A percentile compares a stretch with the other conserved stretches of the same genome.
phyloP scores from a whole-genome alignment of 768 basidiomycete genomes.

The Amanita molliuscula region DNA sequence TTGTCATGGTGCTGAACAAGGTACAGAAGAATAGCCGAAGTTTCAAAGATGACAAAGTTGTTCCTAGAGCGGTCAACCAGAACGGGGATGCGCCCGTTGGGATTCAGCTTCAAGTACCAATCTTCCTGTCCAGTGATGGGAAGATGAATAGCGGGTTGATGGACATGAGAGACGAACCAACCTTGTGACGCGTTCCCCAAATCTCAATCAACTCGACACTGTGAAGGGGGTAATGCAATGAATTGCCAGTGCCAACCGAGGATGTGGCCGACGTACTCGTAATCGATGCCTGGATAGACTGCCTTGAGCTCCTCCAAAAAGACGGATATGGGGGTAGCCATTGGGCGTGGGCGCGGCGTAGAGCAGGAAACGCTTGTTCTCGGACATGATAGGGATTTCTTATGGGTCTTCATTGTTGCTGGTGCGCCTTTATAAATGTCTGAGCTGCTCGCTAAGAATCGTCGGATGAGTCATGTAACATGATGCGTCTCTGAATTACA shows the following conservation, averaged over 20 bases:
- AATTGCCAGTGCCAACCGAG: not conserved
- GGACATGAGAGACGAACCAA: not conserved
- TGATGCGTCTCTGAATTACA: too few species aligned
- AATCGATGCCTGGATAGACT: conserved; percentile 24
- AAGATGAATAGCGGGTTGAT: not conserved
- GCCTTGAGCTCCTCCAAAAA: conserved; percentile 47
- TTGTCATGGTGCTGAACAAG: conserved; percentile 75
- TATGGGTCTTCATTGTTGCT: too few species aligned
- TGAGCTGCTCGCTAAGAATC: too few species aligned
- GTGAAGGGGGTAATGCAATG: not conserved
- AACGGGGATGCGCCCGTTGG: conserved; percentile 64
- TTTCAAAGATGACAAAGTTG: conserved; percentile 65
- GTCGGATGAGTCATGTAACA: too few species aligned
- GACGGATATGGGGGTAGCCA: conserved; percentile 35
- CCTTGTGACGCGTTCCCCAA: conserved; percentile 27
- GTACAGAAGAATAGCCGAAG: conserved; percentile 73
- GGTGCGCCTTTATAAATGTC: too few species aligned
- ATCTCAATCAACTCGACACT: conserved; percentile 24
- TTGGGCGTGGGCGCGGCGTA: conserved; percentile 40
- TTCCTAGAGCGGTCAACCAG: conserved; percentile 52
- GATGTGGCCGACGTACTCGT: conserved; percentile 10
- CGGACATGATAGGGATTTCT: not conserved
- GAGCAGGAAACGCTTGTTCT: conserved; percentile 19
- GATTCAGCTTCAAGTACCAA: conserved; percentile 70
- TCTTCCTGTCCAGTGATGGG: conserved; percentile 28